Percentiles rank a stretch among this genome's conserved stretches.
Evolutionary conservation across 805 yeast species (phyloP).

Genomic region (Candida fluviatilis): DNA sequence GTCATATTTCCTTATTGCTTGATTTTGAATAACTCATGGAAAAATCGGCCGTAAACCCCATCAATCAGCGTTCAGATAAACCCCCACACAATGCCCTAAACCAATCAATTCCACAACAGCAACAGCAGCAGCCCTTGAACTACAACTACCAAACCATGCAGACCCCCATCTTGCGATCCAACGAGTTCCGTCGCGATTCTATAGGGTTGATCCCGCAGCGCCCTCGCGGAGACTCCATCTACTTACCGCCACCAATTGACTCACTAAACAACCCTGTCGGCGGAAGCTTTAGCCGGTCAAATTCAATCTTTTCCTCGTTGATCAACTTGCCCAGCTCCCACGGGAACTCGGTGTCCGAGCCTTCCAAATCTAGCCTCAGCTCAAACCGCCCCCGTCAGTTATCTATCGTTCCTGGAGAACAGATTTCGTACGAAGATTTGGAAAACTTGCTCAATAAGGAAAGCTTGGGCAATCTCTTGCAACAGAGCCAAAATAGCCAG

Average conservation of each 20-base stretch:
- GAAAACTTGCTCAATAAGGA: constrained; percentile 32
- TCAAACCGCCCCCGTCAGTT: constrained; percentile 14
- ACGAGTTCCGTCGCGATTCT: neutral
- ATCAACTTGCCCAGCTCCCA: constrained; percentile 37
- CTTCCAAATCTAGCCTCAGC: constrained; percentile 2
- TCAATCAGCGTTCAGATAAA: neutral
- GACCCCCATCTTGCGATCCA: constrained; percentile 1
- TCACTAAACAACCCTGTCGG: constrained; percentile 15
- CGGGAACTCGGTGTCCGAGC: constrained; percentile 29
- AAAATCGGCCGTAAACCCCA: constrained; percentile 13
- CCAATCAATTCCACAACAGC: constrained; percentile 4
- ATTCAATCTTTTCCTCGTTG: constrained; percentile 35
- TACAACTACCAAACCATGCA: neutral
- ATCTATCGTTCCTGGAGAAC: constrained; percentile 18
- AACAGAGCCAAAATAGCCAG: constrained; percentile 13
- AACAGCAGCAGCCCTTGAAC: constrained; percentile 4
- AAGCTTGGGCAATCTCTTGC: constrained; percentile 25
- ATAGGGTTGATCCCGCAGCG: constrained; percentile 10
- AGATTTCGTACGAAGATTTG: constrained; percentile 25
- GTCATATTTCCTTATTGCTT: no score
- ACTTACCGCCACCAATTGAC: constrained; percentile 33
- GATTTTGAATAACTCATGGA: no score
- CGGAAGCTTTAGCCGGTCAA: constrained; percentile 28
- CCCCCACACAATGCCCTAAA: constrained; percentile 13
- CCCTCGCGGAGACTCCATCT: constrained; percentile 36